Evolutionary conservation across 2,329 filamentous ascomycete genomes (phyloP).

Genomic region (Davidsoniella neocaledoniae): DNA sequence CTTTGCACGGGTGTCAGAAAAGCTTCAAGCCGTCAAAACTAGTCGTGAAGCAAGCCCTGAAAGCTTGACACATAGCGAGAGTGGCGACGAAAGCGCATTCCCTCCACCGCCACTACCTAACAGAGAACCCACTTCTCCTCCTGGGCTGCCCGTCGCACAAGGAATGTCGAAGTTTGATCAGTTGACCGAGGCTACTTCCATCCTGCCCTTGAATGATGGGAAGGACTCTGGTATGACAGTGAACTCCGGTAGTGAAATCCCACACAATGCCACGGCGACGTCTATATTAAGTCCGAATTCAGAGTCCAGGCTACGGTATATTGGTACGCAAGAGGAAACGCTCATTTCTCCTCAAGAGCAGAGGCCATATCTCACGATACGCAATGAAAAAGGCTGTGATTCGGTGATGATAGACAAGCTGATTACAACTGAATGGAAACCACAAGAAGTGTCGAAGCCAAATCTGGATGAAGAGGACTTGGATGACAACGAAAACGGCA

Average conservation of each 20-base stretch:
- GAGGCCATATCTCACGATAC: too few relatives aligned
- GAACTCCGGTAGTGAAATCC: too few relatives aligned
- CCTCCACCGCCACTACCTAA: conserved; percentile 12
- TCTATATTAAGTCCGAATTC: background rate
- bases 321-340: background rate
- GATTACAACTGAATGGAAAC: background rate
- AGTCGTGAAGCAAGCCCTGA: conserved; percentile 21
- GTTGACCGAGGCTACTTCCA: too few relatives aligned
- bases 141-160: too few relatives aligned
- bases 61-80: conserved; percentile 4
- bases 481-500: conserved; percentile 9
- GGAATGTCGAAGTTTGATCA: too few relatives aligned
- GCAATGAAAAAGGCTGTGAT: too few relatives aligned
- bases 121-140: background rate
- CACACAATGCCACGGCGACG: too few relatives aligned
- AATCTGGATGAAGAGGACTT: background rate
- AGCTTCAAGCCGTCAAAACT: conserved; percentile 32
- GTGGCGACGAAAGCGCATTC: conserved; percentile 1
- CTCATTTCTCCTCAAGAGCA: too few relatives aligned
- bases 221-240: too few relatives aligned
- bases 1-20: conserved; percentile 31
- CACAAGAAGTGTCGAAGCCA: background rate
- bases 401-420: background rate
- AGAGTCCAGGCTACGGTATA: background rate
- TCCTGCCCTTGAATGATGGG: too few relatives aligned